These are phyloP conservation scores for Persicaria maculosa DNA, from an alignment of 148 eudicot species.

Conservation along the genomic window DNA sequence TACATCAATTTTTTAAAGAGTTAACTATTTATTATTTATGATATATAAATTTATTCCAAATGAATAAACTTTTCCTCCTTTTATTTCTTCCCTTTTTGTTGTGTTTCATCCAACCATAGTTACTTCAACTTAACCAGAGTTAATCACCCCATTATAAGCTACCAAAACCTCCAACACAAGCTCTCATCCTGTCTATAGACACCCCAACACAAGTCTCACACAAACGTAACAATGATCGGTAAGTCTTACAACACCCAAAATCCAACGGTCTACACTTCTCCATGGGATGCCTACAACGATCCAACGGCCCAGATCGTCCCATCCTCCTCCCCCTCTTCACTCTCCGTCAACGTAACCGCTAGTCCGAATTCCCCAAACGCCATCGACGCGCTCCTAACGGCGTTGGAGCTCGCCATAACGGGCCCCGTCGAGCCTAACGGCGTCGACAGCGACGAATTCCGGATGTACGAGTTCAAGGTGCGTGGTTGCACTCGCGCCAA, in stretches of 20 bases:
- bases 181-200: background rate
- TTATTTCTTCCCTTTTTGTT: background rate
- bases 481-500: slow-evolving; percentile 65
- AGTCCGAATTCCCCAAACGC: background rate
- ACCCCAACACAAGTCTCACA: slow-evolving; percentile 5
- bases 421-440: background rate
- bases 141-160: background rate
- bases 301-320: slow-evolving; percentile 9
- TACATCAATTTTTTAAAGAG: background rate
- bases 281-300: background rate
- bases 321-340: background rate
- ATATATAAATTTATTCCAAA: background rate
- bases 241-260: background rate
- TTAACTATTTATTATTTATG: too few species aligned
- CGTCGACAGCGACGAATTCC: slow-evolving; percentile 28
- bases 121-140: background rate
- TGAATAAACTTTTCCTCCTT: background rate
- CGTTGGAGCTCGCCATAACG: background rate
- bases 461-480: slow-evolving; percentile 94
- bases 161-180: background rate
- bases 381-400: slow-evolving; percentile 6
- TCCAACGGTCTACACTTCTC: slow-evolving; percentile 7
- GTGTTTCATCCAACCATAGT: background rate
- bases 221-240: background rate
- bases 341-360: background rate